These are phyloP conservation scores for Neophaeococcomyces mojaviensis DNA, from an alignment of 2,329 filamentous ascomycete species.

Conservation along the genomic window DNA sequence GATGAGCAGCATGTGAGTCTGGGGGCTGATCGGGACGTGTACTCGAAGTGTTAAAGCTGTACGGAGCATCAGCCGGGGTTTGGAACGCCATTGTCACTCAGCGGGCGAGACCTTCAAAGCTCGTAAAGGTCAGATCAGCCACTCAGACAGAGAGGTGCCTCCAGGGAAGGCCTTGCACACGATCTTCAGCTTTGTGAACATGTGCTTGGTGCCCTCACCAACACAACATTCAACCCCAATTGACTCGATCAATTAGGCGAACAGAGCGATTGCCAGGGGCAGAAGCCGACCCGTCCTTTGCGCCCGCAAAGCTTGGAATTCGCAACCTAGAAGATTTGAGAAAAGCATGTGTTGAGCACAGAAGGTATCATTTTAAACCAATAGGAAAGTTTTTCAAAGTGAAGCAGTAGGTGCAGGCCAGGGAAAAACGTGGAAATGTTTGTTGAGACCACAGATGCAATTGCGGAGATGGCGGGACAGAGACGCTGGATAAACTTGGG, in stretches of 20 bases:
- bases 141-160: neutral
- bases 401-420: constrained; percentile 1
- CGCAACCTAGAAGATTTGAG: neutral
- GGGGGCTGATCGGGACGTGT: too few relatives aligned
- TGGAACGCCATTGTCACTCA: too few relatives aligned
- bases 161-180: neutral
- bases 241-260: neutral
- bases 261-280: neutral
- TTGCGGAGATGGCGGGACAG: neutral
- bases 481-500: constrained; percentile 6
- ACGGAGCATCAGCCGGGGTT: too few relatives aligned
- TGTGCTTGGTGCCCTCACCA: neutral
- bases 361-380: neutral
- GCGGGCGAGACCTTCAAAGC: too few relatives aligned
- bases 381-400: constrained; percentile 6
- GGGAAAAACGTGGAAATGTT: neutral
- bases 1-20: too few relatives aligned
- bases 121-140: too few relatives aligned
- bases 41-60: too few relatives aligned
- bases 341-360: too few relatives aligned
- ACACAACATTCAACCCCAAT: neutral
- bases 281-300: neutral
- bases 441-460: neutral
- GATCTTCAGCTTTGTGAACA: neutral
- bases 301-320: neutral